Percentiles rank a stretch among this genome's conserved stretches.
Conservation (phyloP, 306 rosid species). For the Canavalia gladiata region DNA sequence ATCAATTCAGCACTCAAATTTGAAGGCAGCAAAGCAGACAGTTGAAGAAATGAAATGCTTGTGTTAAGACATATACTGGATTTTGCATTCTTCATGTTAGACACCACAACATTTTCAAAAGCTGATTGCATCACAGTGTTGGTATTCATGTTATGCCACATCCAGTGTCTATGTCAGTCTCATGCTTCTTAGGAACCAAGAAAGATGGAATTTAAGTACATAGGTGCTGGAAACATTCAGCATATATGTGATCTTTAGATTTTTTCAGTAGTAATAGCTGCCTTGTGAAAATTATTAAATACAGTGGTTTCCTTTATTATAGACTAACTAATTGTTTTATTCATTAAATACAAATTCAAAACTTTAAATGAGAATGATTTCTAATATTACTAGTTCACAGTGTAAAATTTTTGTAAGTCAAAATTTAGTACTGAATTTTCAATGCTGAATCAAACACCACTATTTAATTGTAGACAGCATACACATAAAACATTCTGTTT, state of each 20-base stretch:
- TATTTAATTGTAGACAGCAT: conserved; percentile 31
- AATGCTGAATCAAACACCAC: conserved; percentile 1
- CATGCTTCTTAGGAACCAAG: not conserved
- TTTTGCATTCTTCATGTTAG: not conserved
- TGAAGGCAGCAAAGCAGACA: not conserved
- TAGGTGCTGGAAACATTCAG: not conserved
- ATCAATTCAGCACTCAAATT: not conserved
- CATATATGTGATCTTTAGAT: not conserved
- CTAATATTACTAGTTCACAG: not conserved
- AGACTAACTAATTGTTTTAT: not conserved
- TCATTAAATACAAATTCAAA: not conserved
- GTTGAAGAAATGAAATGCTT: not conserved
- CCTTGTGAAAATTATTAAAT: not conserved
- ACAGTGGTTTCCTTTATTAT: not conserved
- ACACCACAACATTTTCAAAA: not conserved
- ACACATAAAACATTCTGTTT: conserved; percentile 1
- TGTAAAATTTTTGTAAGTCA: not conserved
- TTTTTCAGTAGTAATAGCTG: not conserved
- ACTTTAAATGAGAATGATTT: conserved; percentile 12
- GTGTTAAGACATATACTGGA: not conserved
- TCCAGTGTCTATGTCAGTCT: not conserved
- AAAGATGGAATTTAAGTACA: not conserved
- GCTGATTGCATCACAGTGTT: not conserved
- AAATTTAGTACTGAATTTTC: not conserved
- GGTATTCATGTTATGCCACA: not conserved